These are phyloP conservation scores for Kuraishia ogatae DNA, from an alignment of 805 yeast species.

Conservation along the genomic window DNA sequence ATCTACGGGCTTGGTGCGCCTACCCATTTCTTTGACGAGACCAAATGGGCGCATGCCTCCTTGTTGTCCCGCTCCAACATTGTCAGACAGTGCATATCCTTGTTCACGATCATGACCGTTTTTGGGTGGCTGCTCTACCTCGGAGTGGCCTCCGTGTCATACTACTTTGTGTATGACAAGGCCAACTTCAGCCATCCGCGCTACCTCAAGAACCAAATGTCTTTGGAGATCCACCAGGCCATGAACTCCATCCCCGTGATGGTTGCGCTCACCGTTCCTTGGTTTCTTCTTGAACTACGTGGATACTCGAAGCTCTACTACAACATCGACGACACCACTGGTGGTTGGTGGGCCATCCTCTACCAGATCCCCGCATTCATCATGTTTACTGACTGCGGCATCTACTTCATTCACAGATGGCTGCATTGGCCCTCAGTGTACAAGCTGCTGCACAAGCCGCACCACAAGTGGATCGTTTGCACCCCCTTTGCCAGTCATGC, in stretches of 20 bases:
- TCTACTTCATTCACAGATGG: conserved; percentile 86
- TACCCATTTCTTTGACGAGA: conserved; percentile 50
- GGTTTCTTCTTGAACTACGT: conserved; percentile 76
- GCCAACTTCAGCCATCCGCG: conserved; percentile 93
- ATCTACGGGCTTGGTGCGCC: conserved; percentile 31
- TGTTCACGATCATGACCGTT: conserved; percentile 60
- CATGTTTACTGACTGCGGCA: conserved; percentile 89
- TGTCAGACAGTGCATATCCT: conserved; percentile 60
- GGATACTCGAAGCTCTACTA: conserved; percentile 80
- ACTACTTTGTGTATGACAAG: conserved; percentile 73
- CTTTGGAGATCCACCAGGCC: conserved; percentile 75
- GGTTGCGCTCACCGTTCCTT: conserved; percentile 84
- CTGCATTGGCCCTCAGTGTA: conserved; percentile 90
- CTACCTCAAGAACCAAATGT: conserved; percentile 88
- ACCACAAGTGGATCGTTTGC: conserved; percentile 98
- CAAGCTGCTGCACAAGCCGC: conserved; percentile 88
- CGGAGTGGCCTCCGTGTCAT: conserved; percentile 67
- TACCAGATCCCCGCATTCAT: conserved; percentile 72
- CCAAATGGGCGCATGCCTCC: conserved; percentile 55
- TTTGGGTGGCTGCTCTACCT: conserved; percentile 87
- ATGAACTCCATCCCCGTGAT: conserved; percentile 76
- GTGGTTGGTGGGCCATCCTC: conserved; percentile 58
- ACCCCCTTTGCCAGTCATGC: conserved; percentile 98
- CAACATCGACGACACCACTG: conserved; percentile 50
- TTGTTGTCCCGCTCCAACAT: conserved; percentile 63